Base-by-base conservation (phyloP, 306 rosid species). In the Hippophae tibetana region DNA sequence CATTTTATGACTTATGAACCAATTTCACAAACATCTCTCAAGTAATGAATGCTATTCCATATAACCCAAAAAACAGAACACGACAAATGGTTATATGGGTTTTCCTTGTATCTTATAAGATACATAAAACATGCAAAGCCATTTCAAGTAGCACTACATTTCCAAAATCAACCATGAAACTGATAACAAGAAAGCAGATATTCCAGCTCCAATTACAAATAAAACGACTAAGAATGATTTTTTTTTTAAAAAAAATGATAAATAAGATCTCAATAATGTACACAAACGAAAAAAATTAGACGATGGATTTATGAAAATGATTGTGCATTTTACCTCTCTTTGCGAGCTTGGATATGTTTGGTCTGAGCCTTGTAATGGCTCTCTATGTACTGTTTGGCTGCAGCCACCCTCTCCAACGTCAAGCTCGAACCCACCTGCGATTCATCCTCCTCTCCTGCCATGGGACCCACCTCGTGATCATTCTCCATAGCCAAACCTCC, bases 331-430 rank as follows among this genome's bases (percentile, higher is more conserved):
- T 56, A 84, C 97, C 98, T 90, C 23, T 85, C 83, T 40, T 81
- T 87, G 59, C 98, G 98, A n/a, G 87, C 96, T 62, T 65, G 72
- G 62, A 87, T 77, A 63, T 75, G 89, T 65, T 72, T 90, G 84
- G 51, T 81, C 55, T 87, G 98, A 72, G 96, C 64, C 74, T 59
- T 85, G 76, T 87, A 90, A 76, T 90, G 98, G 23, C 50, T 78
- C 75, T 87, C 98, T 43, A 87, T 90, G 75, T 77, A 90, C 76
- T 87, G 84, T 74, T 90, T 90, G 12, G 97, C 97, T 5, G 77
- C 94, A 63, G 87, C 96, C 9, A 87, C 97, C 73, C 80, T 83
- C 78, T 90, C 97, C 77, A 90, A 38, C 44, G 97, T 90, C 69
- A 90, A 64, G 77, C 83, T 85, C 52, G 97, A 90, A 42, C 77